Evolutionary conservation across 2,329 filamentous ascomycete species (phyloP), one percentile per base, ranked within the genome.

Genomic region (Myrmaecium sp.): DNA sequence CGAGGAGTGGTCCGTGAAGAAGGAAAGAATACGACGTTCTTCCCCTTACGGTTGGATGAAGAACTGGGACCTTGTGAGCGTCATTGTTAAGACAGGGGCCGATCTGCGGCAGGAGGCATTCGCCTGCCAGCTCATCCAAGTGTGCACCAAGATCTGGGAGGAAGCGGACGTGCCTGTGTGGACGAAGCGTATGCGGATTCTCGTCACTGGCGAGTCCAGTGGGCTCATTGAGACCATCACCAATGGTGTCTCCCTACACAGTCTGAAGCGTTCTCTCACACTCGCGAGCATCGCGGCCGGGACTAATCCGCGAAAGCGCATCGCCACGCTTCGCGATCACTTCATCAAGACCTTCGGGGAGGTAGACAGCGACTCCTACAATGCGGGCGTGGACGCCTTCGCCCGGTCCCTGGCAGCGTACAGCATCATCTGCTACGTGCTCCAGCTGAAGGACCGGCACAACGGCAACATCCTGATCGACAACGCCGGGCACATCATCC

Each of bases 41-140:
- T 86, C 79, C 1, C 80, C 80, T 1, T 89, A 84, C 44, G 80
- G 80, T 6, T 82, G 77, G 70, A 81, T 83, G 73, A 80, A 80
- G 55, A 86, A 83, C 44, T 89, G 80, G 80, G 80, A 89, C 42
- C 62, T 89, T 14, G 63, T 89, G 34, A 84, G 77, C 44, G 79
- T 89, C 32, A 89, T 89, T 43, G 75, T 89, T 40, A 89, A 89
- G 57, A 89, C 80, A 7, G 79, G 80, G 3, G 76, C 76, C 3
- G 79, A 89, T 51, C 57, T 89, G 33, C 66, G 80, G 26, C 80
- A 89, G 54, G 80, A 89, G 52, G 79, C 80, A 0, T 89, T 89
- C 49, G 80, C 80, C 5, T 86, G 79, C 46, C 80, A 89, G 52
- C 64, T 89, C 23, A 89, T 89, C 37, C 63, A 70, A 30, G 75